Evolutionary conservation across 495 filamentous ascomycete genomes (phyloP).

Genomic region (Lindgomyces ingoldianus): DNA sequence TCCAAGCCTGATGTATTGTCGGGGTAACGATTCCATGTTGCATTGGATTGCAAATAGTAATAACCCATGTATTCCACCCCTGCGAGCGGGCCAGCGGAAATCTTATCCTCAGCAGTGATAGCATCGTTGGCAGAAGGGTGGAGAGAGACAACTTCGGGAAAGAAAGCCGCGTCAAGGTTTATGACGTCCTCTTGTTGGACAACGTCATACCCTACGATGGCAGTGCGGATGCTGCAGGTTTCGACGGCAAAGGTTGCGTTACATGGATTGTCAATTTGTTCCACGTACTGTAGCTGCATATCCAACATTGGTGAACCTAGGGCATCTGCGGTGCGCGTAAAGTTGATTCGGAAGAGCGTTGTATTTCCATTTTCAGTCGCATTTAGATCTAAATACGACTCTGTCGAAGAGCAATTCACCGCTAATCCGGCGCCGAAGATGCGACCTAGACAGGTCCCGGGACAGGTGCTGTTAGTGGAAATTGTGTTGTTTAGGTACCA

Average conservation of each 20-base stretch:
- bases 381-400: background rate
- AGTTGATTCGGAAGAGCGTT: background rate
- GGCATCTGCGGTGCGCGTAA: background rate
- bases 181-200: background rate
- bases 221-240: background rate
- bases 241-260: background rate
- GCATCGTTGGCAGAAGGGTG: background rate
- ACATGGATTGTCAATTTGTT: background rate
- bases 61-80: background rate
- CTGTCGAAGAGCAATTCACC: background rate
- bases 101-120: background rate
- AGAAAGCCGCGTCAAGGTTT: background rate
- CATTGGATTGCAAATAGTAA: background rate
- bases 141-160: background rate
- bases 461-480: background rate
- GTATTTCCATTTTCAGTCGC: background rate
- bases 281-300: background rate
- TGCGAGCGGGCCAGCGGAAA: background rate
- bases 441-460: background rate
- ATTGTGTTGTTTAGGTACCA: slow-evolving; percentile 1
- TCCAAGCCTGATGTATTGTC: background rate
- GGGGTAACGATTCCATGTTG: background rate
- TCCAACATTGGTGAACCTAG: background rate
- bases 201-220: background rate
- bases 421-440: background rate